Base-by-base conservation (phyloP, 352 stramenopile genomes). In the Globisporangium heterothallicum region DNA sequence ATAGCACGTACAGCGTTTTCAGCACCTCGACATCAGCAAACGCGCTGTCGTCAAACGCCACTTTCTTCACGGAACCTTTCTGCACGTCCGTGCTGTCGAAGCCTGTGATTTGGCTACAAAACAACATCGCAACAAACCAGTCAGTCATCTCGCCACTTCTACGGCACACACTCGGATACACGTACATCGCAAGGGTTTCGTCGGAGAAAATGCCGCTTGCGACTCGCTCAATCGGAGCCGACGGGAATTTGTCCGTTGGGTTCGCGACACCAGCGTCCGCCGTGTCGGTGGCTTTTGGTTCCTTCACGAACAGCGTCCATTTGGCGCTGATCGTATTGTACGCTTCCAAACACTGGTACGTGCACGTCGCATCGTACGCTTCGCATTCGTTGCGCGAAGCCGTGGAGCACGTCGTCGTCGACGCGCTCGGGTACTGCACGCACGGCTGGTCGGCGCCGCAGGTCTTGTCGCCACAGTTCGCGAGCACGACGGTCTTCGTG, bases 241-340 rank as follows among this genome's bases (percentile, higher is more conserved):
- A 68, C 13, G 78, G 69, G 48, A 80, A 84, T 21, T 36, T 2
- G 19, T 61, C 56, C 27, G 50, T 64, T 9, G 58, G 36, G 10
- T 62, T 59, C 24, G 50, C 67, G 61, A 74, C 32, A 16, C 12
- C 32, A 16, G 0, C 12, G 32, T 38, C 32, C 32, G n/a, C 81
- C 19, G 56, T 35, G 58, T 88, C 77, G 12, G 47, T 73, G n/a
- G 56, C 46, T 34, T 47, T 53, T 0, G 78, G 78, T 0, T 81
- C 63, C 55, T 92, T 89, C 6, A 89, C 63, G 42, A 88, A 88
- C n/a, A 92, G 63, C 42, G 70, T 88, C 53, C 74, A 78, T 53
- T 84, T 83, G 25, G 49, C 51, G 18, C 42, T n/a, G 4, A 60
- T 32, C 5, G 62, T 49, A 51, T 82, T 84, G 68, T 78, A 91